Conservation (phyloP, 2,329 filamentous ascomycete species). For the Ascochyta fabae region DNA sequence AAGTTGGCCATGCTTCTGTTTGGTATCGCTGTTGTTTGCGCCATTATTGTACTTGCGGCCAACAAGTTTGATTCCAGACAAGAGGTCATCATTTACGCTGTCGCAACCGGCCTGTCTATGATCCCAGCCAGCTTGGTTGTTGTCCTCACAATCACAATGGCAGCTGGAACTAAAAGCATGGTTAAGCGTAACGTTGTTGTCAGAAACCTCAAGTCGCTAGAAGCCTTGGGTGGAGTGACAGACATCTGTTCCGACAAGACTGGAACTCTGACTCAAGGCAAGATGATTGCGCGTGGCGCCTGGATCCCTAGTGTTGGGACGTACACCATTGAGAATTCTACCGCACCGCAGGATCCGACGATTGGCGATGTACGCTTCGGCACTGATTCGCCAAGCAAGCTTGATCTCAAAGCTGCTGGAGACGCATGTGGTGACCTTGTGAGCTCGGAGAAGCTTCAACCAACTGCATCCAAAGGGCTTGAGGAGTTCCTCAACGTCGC, state of each 20-base stretch:
- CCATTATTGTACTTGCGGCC: slow-evolving; percentile 51
- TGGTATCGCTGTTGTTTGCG: slow-evolving; percentile 46
- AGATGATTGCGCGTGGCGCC: slow-evolving; percentile 51
- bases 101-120: slow-evolving; percentile 49
- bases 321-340: slow-evolving; percentile 46
- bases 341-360: slow-evolving; percentile 44
- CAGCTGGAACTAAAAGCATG: slow-evolving; percentile 47
- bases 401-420: slow-evolving; percentile 27
- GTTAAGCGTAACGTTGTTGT: slow-evolving; percentile 47
- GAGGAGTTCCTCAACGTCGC: slow-evolving; percentile 45
- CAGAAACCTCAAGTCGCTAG: slow-evolving; percentile 44
- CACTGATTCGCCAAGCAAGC: slow-evolving; percentile 29
- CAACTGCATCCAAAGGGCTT: slow-evolving; percentile 23
- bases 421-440: slow-evolving; percentile 15
- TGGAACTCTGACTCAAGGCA: slow-evolving; percentile 48
- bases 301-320: slow-evolving; percentile 49
- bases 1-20: slow-evolving; percentile 44
- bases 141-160: slow-evolving; percentile 50
- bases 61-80: slow-evolving; percentile 48
- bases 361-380: slow-evolving; percentile 38
- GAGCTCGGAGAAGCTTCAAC: slow-evolving; percentile 20
- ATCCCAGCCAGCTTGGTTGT: slow-evolving; percentile 48
- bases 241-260: slow-evolving; percentile 50
- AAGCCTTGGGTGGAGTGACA: slow-evolving; percentile 46
- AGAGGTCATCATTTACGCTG: slow-evolving; percentile 50